Conservation (phyloP, 345 rosid genomes). For the Rhizophora apiculata region DNA sequence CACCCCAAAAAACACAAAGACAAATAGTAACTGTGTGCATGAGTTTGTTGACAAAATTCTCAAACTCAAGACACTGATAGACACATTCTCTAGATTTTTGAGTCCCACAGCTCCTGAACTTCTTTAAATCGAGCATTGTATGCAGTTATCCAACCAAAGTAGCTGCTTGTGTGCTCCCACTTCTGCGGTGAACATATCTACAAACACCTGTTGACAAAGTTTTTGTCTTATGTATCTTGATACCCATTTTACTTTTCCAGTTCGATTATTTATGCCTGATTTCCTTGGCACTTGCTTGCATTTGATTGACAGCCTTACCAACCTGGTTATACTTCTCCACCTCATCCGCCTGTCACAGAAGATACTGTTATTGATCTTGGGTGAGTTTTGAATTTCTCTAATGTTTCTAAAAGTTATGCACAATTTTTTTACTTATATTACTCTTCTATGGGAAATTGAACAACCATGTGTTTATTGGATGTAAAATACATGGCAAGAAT, state of each 20-base stretch:
- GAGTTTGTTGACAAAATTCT: background rate
- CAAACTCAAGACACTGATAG: background rate
- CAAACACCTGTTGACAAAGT: background rate
- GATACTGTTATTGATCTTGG: conserved; percentile 82
- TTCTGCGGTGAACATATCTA: background rate
- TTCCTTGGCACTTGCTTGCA: conserved; percentile 3
- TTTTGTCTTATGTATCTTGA: background rate
- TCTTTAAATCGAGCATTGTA: background rate
- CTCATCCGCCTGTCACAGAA: conserved; percentile 49
- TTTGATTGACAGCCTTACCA: conserved; percentile 60
- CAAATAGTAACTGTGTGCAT: background rate
- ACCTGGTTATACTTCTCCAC: conserved; percentile 81
- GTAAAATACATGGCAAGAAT: background rate
- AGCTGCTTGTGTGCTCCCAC: background rate
- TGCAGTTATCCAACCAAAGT: background rate
- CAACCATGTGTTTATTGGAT: background rate
- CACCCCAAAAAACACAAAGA: background rate
- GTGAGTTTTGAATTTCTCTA: conserved; percentile 37
- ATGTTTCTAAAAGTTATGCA: conserved; percentile 1
- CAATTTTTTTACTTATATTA: background rate
- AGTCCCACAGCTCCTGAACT: background rate
- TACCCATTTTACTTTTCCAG: background rate
- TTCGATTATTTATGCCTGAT: background rate
- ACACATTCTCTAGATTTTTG: background rate
- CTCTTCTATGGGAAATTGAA: background rate